phyloP scores from a whole-genome alignment of 2,329 filamentous ascomycete genomes.

The Fusarium sp. region DNA sequence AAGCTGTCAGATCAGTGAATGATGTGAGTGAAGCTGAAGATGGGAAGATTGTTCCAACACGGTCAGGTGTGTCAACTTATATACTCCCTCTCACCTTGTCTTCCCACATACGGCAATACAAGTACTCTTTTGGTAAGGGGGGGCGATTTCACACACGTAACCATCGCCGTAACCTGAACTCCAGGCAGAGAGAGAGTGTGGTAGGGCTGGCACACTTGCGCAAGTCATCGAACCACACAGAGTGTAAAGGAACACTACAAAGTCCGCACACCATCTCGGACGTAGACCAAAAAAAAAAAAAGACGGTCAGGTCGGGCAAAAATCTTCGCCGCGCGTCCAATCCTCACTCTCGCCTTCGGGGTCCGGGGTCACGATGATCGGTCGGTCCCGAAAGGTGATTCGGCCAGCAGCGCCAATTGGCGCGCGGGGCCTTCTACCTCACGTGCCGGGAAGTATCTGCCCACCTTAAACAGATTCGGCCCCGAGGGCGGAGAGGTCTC shows the following conservation, averaged over 20 bases:
- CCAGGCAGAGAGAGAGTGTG: conserved; percentile 31
- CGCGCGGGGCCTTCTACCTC: conserved; percentile 6
- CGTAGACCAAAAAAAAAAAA: background rate
- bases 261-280: conserved; percentile 15
- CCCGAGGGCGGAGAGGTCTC: conserved; percentile 8
- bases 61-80: conserved; percentile 30
- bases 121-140: conserved; percentile 7
- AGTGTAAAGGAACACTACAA: conserved; percentile 23
- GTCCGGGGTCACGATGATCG: conserved; percentile 11
- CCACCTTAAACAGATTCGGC: conserved; percentile 2
- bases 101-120: conserved; percentile 32
- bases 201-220: conserved; percentile 34
- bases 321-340: conserved; percentile 42
- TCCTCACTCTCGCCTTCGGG: conserved; percentile 10
- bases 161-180: conserved; percentile 23
- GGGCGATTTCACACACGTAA: conserved; percentile 38
- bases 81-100: conserved; percentile 18
- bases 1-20: conserved; percentile 17
- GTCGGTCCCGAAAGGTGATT: conserved; percentile 37
- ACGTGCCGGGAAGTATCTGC: background rate
- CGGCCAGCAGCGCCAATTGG: conserved; percentile 21
- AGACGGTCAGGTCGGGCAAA: conserved; percentile 14
- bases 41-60: conserved; percentile 3
- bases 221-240: conserved; percentile 40
- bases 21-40: conserved; percentile 22